Conservation (phyloP, 495 filamentous ascomycete genomes). For the Penicillium odoratum region DNA sequence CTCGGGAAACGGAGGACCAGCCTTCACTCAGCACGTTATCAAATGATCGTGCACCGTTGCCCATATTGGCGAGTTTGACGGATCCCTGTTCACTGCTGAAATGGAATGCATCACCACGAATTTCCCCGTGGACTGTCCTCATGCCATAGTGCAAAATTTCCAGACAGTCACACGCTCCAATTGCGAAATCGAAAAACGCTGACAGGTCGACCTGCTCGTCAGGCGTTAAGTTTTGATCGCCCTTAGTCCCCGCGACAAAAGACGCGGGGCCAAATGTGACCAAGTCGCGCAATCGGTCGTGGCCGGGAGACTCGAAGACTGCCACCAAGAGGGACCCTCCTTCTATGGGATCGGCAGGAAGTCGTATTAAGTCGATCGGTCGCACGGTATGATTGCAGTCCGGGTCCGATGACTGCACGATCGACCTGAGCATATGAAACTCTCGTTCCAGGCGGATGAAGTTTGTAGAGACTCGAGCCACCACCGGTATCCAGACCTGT, state of each 20-base stretch:
- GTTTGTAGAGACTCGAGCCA: slow-evolving; percentile 79
- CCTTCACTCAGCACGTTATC: slow-evolving; percentile 84
- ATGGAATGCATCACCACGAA: slow-evolving; percentile 85
- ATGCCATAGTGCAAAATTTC: slow-evolving; percentile 85
- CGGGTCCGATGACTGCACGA: slow-evolving; percentile 70
- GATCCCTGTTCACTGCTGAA: slow-evolving; percentile 64
- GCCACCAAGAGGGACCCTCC: slow-evolving; percentile 64
- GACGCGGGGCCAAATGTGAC: slow-evolving; percentile 77
- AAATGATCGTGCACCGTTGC: slow-evolving; percentile 79
- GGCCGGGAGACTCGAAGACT: slow-evolving; percentile 77
- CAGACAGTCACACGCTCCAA: slow-evolving; percentile 79
- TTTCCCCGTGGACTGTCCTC: slow-evolving; percentile 81
- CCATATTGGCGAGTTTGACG: slow-evolving; percentile 81
- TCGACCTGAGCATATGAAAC: slow-evolving; percentile 72
- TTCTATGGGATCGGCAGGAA: slow-evolving; percentile 65
- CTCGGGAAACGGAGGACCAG: slow-evolving; percentile 76
- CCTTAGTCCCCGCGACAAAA: slow-evolving; percentile 53
- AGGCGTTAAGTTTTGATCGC: slow-evolving; percentile 49
- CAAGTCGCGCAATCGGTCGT: slow-evolving; percentile 67
- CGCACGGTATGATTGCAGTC: slow-evolving; percentile 70
- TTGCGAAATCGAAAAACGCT: slow-evolving; percentile 82
- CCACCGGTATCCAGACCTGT: slow-evolving; percentile 51
- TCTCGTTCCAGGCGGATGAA: slow-evolving; percentile 78
- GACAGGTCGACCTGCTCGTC: slow-evolving; percentile 64
- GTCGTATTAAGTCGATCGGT: slow-evolving; percentile 69